Evolutionary conservation across 129 eudicot genomes (phyloP).

Genomic region (Ambrosia trifida): DNA sequence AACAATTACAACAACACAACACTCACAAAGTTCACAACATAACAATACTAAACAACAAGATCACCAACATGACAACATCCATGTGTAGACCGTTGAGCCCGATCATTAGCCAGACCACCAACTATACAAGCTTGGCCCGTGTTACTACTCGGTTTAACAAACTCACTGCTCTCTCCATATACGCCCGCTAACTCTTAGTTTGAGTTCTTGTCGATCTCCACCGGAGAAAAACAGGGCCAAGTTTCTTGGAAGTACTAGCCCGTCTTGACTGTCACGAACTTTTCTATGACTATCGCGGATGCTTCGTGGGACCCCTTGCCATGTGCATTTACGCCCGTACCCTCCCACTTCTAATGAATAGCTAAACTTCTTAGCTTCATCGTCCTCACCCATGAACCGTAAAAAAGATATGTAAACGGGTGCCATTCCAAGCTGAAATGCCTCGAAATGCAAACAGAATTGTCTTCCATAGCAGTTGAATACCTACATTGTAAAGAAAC

Average conservation of each 20-base stretch:
- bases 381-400: slow-evolving; percentile 90
- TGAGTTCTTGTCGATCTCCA: slow-evolving; percentile 80
- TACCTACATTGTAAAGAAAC: slow-evolving; percentile 45
- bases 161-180: slow-evolving; percentile 74
- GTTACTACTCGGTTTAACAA: background rate
- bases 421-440: slow-evolving; percentile 79
- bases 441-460: slow-evolving; percentile 92
- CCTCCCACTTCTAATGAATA: slow-evolving; percentile 82
- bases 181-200: slow-evolving; percentile 74
- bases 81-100: slow-evolving; percentile 15
- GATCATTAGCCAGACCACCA: slow-evolving; percentile 7
- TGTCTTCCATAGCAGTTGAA: slow-evolving; percentile 82
- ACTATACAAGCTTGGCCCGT: slow-evolving; percentile 24
- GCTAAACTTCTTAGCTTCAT: slow-evolving; percentile 66
- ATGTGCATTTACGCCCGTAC: slow-evolving; percentile 61
- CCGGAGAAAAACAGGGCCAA: slow-evolving; percentile 81
- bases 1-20: background rate
- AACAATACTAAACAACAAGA: background rate
- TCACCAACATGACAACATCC: slow-evolving; percentile 3
- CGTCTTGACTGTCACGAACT: slow-evolving; percentile 89
- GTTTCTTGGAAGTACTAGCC: slow-evolving; percentile 69
- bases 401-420: slow-evolving; percentile 86
- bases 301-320: slow-evolving; percentile 96
- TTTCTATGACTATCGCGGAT: slow-evolving; percentile 75
- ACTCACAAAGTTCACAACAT: background rate